Base-by-base conservation (phyloP, 768 basidiomycete species). In the Hortiboletus flavorubellus region DNA sequence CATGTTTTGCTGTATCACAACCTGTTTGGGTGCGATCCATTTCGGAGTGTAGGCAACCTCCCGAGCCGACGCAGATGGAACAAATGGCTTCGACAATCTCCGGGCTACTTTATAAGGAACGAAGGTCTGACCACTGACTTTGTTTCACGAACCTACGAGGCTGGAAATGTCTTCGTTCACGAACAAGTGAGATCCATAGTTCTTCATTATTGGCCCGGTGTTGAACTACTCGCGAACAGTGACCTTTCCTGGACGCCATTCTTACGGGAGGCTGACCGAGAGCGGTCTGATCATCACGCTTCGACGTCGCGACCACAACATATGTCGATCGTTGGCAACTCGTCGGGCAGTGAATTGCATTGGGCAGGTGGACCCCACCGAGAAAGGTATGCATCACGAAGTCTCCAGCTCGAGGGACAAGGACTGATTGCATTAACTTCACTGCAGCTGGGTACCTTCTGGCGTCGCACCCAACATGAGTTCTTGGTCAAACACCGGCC, bases 1-100 rank as follows among this genome's bases (percentile, higher is more conserved):
- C 39, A 37, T 26, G 14, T 26, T 31, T 51, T 67, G 59, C 64
- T 67, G 64, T 65, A 67, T 59, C 15, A 5, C 38, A 23, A 11
- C 10, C 21, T 18, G 8, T 23, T 51, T 44, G 46, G 31, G 44
- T 31, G 33, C 49, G 49, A 55, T 60, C 65, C 52, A 56, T 35
- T 21, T 23, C 23, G 43, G 44, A 46, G 49, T 15, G 3, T n/a
- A 39, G 55, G 56, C 11, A 39, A 56, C 10, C n/a, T 39, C 5
- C 63, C 51, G 56, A 51, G 31, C 63, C 54, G 31, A 44, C 15
- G 35, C 21, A 34, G 11, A 18, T 56, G 49, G 63, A 54, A 55
- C 43, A 35, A 50, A 8, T 1, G 34, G 12, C 33, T 40, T 30
- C n/a, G 34, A 45, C 21, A 46, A 12, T 21, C n/a, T 40, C 8